A percentile compares a stretch with the other conserved stretches of the same genome.
Conservation (phyloP, 1,284 basidiomycete genomes). For the Ustilago nuda region DNA sequence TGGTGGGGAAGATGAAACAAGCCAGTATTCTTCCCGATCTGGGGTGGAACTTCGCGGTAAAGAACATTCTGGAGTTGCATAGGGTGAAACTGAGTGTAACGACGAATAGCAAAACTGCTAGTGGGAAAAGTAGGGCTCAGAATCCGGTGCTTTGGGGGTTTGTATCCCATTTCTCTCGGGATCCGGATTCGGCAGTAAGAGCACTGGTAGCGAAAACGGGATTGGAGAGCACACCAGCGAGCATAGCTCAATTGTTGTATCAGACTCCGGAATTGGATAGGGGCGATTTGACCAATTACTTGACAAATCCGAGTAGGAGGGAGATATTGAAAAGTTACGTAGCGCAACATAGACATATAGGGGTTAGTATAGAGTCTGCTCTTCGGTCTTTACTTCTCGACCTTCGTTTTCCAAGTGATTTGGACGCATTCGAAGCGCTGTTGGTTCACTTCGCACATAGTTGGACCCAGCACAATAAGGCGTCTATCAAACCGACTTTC, state of each 20-base stretch:
- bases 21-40: slow-evolving; percentile 37
- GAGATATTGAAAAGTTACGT: slow-evolving; percentile 83
- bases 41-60: slow-evolving; percentile 58
- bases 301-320: slow-evolving; percentile 78
- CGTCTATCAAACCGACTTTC: slow-evolving; percentile 53
- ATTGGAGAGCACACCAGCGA: slow-evolving; percentile 68
- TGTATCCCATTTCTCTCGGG: slow-evolving; percentile 78
- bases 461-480: slow-evolving; percentile 86
- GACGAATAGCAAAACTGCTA: slow-evolving; percentile 29
- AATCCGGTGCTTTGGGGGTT: slow-evolving; percentile 71
- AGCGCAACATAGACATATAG: slow-evolving; percentile 84
- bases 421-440: slow-evolving; percentile 77
- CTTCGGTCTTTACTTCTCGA: slow-evolving; percentile 84
- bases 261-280: slow-evolving; percentile 86
- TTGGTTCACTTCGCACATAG: slow-evolving; percentile 80
- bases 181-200: slow-evolving; percentile 65
- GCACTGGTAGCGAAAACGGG: slow-evolving; percentile 60
- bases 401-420: slow-evolving; percentile 79
- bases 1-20: slow-evolving; percentile 67
- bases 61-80: slow-evolving; percentile 56
- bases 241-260: slow-evolving; percentile 85
- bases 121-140: slow-evolving; percentile 36
- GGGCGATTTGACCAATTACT: slow-evolving; percentile 82
- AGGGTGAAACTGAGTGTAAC: slow-evolving; percentile 48
- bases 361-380: slow-evolving; percentile 86